phyloP scores from a whole-genome alignment of 148 eudicot genomes.

The Rhododendron mucronatum region DNA sequence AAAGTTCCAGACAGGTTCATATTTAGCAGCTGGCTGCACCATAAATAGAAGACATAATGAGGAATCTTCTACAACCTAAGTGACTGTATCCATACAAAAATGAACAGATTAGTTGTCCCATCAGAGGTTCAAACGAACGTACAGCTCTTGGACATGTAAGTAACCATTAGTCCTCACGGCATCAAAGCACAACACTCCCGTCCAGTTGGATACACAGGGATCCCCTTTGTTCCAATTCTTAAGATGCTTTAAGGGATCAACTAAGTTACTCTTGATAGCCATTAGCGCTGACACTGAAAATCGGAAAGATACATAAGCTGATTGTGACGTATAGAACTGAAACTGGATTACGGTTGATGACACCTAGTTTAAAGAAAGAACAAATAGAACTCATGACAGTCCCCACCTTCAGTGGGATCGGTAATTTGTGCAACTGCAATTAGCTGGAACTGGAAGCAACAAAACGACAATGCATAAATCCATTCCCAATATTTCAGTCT shows the following conservation, averaged over 20 bases:
- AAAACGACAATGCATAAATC: conserved; percentile 13
- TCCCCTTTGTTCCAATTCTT: conserved; percentile 56
- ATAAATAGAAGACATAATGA: conserved; percentile 6
- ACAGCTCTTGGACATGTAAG: conserved; percentile 60
- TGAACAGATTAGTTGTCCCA: not conserved
- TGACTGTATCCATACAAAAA: not conserved
- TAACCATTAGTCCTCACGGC: conserved; percentile 33
- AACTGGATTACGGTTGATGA: not conserved
- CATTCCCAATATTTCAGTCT: conserved; percentile 8
- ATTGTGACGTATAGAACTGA: not conserved
- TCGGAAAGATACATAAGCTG: not conserved
- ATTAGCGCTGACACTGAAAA: conserved; percentile 52
- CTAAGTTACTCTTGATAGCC: conserved; percentile 38
- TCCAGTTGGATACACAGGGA: conserved; percentile 69
- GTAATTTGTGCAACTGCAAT: conserved; percentile 38
- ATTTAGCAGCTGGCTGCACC: conserved; percentile 55
- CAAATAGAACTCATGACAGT: not conserved
- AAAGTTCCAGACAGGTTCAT: conserved; percentile 72
- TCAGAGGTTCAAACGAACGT: conserved; percentile 17
- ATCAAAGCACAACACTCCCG: conserved; percentile 52
- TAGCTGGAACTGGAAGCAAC: conserved; percentile 21
- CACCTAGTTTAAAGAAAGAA: not conserved
- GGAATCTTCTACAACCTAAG: not conserved
- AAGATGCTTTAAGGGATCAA: conserved; percentile 50
- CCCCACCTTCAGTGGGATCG: conserved; percentile 55